A percentile compares a stretch with the other conserved stretches of the same genome.
These are phyloP conservation scores for Neonectria hederae DNA, from an alignment of 2,329 filamentous ascomycete genomes.

Conservation along the genomic window DNA sequence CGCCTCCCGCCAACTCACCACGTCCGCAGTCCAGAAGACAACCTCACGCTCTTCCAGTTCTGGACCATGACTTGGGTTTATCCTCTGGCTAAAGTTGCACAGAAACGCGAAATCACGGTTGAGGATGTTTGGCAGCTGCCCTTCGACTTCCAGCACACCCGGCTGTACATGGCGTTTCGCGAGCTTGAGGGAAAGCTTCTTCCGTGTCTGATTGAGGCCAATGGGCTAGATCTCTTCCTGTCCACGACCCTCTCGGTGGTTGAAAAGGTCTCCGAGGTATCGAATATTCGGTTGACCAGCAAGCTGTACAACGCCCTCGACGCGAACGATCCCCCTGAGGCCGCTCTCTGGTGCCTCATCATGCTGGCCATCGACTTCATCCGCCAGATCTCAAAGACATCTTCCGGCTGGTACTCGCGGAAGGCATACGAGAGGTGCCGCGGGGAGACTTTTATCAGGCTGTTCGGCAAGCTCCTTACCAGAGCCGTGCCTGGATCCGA, in stretches of 20 bases:
- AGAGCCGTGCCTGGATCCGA: constrained; percentile 52
- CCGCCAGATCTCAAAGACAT: constrained; percentile 49
- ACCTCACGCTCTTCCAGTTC: constrained; percentile 82
- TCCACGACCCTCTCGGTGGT: constrained; percentile 71
- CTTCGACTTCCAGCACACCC: constrained; percentile 82
- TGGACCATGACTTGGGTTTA: constrained; percentile 86
- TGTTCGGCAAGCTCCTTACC: constrained; percentile 51
- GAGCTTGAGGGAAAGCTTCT: constrained; percentile 78
- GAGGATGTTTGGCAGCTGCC: constrained; percentile 84
- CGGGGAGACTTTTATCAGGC: constrained; percentile 67
- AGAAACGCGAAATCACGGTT: constrained; percentile 73
- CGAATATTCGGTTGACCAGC: constrained; percentile 51
- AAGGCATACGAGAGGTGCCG: constrained; percentile 84
- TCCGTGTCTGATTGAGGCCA: constrained; percentile 74
- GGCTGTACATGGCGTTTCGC: constrained; percentile 78
- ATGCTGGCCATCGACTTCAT: constrained; percentile 47
- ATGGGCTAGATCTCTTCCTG: constrained; percentile 80
- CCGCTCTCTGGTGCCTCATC: constrained; percentile 49
- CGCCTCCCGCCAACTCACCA: constrained; percentile 42
- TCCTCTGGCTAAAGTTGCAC: constrained; percentile 74
- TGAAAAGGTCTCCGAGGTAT: constrained; percentile 49
- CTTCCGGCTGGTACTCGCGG: constrained; percentile 79
- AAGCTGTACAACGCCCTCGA: constrained; percentile 50
- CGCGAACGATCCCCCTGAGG: constrained; percentile 40
- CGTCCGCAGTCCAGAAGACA: constrained; percentile 80